Base-by-base conservation (phyloP, 2,329 filamentous ascomycete species). In the Fusarium sp. region DNA sequence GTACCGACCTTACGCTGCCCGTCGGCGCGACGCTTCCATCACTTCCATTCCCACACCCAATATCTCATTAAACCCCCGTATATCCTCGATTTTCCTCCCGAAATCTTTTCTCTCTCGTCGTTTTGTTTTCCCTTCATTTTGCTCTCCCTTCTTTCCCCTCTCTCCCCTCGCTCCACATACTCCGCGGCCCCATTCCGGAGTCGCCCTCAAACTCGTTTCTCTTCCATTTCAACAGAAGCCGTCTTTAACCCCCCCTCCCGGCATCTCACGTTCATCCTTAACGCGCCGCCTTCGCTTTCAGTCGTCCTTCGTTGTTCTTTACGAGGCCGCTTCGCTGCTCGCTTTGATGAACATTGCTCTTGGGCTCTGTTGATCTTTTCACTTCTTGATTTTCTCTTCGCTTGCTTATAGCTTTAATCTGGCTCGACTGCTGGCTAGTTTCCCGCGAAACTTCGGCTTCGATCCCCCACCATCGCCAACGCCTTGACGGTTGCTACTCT, bases 391-490 rank as follows among this genome's bases (percentile, higher is more conserved):
- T 65, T 65, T 72, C 70, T 73, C 76, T 79, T 79, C 76, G 75
- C 69, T 73, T 76, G 75, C 69, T 73, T 76, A 74, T 74, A 74
- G 71, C 73, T 75, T 75, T 78, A 77, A 77, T 79, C 67, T 72
- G 71, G 70, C 58, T 70, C 63, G 63, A 68, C 70, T 66, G 58
- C 23, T 25, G 23, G 23, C 61, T 56, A 57, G 57, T 68, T 65
- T 68, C 68, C 57, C 61, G 65, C 64, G 63, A 66, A 68, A 67
- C 68, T 52, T 61, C 64, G 64, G 66, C 70, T 66, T 73, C 71
- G 70, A 72, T 67, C 66, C 55, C 58, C 68, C 66, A 64, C 66
- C 52, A 63, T 59, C 59, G 63, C 65, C 69, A 66, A 68, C 68
- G 71, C 75, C 77, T 79, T 75, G 75, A 78, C 76, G 76, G 78